Evolutionary conservation across 2,329 filamentous ascomycete genomes (phyloP).

Genomic region (Trichoderma arundinaceum): DNA sequence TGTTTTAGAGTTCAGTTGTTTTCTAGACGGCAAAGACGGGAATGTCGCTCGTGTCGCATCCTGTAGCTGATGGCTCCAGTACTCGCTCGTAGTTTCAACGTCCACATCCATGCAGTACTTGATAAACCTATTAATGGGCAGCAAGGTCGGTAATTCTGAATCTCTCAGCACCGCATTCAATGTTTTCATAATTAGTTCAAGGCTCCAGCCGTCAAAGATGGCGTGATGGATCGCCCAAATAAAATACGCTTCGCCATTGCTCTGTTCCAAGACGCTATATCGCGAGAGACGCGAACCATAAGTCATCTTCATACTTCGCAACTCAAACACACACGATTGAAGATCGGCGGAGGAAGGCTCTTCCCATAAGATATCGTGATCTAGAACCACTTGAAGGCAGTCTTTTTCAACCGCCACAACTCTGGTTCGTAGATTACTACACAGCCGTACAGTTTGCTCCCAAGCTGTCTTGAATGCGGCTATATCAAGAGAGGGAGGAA

Average conservation of each 20-base stretch:
- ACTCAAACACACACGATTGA: background rate
- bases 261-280: background rate
- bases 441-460: slow-evolving; percentile 32
- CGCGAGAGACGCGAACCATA: slow-evolving; percentile 13
- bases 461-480: slow-evolving; percentile 32
- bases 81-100: background rate
- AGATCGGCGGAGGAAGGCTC: background rate
- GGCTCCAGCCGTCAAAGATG: slow-evolving; percentile 20
- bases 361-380: slow-evolving; percentile 23
- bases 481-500: slow-evolving; percentile 28
- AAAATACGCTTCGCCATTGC: background rate
- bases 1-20: background rate
- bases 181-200: slow-evolving; percentile 2
- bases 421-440: slow-evolving; percentile 35
- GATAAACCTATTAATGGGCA: slow-evolving; percentile 10
- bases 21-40: background rate
- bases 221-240: slow-evolving; percentile 24
- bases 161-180: slow-evolving; percentile 8
- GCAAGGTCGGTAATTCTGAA: background rate
- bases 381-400: slow-evolving; percentile 32
- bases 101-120: slow-evolving; percentile 27
- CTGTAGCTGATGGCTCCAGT: slow-evolving; percentile 14
- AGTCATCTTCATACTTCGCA: background rate
- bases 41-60: slow-evolving; percentile 14
- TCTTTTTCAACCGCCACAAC: slow-evolving; percentile 32